These are phyloP conservation scores for Cyclotella baltica DNA, from an alignment of 108 stramenopile genomes.

Conservation along the genomic window DNA sequence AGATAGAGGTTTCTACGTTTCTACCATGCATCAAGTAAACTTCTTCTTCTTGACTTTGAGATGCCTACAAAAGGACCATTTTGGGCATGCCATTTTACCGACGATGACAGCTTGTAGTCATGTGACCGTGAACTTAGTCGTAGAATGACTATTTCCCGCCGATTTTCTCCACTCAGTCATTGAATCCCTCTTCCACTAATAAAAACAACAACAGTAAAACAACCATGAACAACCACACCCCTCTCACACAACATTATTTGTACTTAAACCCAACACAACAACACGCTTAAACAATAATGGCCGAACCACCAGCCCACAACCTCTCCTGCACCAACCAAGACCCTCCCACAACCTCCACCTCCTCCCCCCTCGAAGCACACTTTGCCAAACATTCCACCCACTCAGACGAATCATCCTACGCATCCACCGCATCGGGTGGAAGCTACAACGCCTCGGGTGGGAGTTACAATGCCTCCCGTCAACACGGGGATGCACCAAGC, in stretches of 20 bases:
- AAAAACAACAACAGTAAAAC: too few relatives aligned
- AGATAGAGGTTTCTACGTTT: too few relatives aligned
- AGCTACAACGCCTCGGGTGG: not conserved
- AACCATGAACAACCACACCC: not conserved
- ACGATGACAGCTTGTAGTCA: too few relatives aligned
- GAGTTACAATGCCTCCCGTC: conserved; percentile 12
- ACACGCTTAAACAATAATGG: not conserved
- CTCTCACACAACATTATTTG: not conserved
- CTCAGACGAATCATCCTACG: not conserved
- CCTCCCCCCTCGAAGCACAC: conserved; percentile 3
- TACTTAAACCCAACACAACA: not conserved
- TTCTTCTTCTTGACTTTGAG: too few relatives aligned
- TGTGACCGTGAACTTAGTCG: too few relatives aligned
- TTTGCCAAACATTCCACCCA: not conserved
- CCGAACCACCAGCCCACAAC: conserved; percentile 6
- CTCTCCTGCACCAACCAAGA: conserved; percentile 7
- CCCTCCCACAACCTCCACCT: not conserved
- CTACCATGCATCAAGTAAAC: too few relatives aligned
- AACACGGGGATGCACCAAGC: conserved; percentile 1
- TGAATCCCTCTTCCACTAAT: too few relatives aligned
- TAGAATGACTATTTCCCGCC: too few relatives aligned
- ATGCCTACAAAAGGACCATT: too few relatives aligned
- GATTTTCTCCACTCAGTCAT: too few relatives aligned
- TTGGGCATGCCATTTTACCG: too few relatives aligned
- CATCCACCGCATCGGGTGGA: not conserved